Evolutionary conservation across 2,329 filamentous ascomycete species (phyloP).

Genomic region (Aspergillus aculeatus): DNA sequence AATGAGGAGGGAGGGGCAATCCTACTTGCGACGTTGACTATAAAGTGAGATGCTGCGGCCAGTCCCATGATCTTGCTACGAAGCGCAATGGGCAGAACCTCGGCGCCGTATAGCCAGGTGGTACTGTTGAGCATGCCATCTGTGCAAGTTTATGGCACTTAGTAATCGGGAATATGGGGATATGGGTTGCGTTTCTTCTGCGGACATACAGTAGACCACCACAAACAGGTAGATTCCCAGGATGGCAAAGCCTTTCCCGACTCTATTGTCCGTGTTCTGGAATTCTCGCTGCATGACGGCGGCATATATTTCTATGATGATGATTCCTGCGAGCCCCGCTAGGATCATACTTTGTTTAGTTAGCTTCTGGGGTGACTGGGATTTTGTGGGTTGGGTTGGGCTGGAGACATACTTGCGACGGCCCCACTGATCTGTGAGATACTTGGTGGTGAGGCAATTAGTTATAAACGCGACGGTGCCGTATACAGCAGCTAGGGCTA

Average conservation of each 20-base stretch:
- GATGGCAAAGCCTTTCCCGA: slow-evolving; percentile 61
- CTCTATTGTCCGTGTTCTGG: slow-evolving; percentile 53
- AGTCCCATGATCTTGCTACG: slow-evolving; percentile 58
- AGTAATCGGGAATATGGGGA: not conserved
- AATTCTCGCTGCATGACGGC: slow-evolving; percentile 60
- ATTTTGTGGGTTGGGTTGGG: not conserved
- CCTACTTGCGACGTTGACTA: slow-evolving; percentile 54
- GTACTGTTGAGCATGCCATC: slow-evolving; percentile 55
- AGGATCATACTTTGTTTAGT: slow-evolving; percentile 52
- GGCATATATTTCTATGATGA: slow-evolving; percentile 59
- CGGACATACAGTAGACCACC: slow-evolving; percentile 51
- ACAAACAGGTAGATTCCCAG: slow-evolving; percentile 61
- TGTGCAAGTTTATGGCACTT: slow-evolving; percentile 14
- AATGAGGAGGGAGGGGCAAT: not conserved
- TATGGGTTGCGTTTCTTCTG: not conserved
- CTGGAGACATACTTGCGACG: slow-evolving; percentile 49
- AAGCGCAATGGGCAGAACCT: slow-evolving; percentile 54
- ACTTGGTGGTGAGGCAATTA: slow-evolving; percentile 54
- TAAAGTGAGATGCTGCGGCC: slow-evolving; percentile 54
- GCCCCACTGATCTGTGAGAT: slow-evolving; percentile 58
- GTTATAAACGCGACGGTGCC: slow-evolving; percentile 54
- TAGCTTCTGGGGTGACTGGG: not conserved
- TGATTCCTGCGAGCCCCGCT: slow-evolving; percentile 51
- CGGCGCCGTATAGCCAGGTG: slow-evolving; percentile 57
- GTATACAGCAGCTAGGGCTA: slow-evolving; percentile 56